A percentile compares a stretch with the other conserved stretches of the same genome.
phyloP scores from a whole-genome alignment of 169 alveolate species.

The Plasmodium cynomolgi region DNA sequence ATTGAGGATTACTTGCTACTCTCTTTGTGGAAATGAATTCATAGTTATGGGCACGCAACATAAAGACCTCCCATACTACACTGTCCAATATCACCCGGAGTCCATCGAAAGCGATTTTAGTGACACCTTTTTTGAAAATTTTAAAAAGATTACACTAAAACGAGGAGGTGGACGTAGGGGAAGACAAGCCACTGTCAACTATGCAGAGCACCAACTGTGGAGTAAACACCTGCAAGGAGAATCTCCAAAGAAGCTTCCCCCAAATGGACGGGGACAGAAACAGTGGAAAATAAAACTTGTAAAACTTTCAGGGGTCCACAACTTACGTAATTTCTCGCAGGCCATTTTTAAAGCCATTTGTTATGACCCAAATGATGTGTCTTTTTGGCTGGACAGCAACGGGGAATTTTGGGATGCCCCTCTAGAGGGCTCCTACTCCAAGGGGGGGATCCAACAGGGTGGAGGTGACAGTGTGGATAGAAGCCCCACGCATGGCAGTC shows the following conservation, averaged over 20 bases:
- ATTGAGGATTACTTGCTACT: constrained; percentile 33
- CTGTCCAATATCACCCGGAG: constrained; percentile 83
- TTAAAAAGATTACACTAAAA: constrained; percentile 29
- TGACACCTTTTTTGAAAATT: constrained; percentile 22
- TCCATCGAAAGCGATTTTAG: constrained; percentile 78
- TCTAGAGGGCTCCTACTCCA: background rate
- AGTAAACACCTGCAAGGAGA: background rate
- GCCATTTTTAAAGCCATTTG: constrained; percentile 22
- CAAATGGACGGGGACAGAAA: background rate
- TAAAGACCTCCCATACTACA: constrained; percentile 69
- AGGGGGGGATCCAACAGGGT: background rate
- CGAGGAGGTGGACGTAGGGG: background rate
- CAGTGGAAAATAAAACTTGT: constrained; percentile 18
- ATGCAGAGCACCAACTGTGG: background rate
- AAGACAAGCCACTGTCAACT: background rate
- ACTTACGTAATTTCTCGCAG: constrained; percentile 4
- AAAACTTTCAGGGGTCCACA: constrained; percentile 5
- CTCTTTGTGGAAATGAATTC: constrained; percentile 19
- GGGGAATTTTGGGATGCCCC: background rate
- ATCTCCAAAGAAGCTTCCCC: background rate
- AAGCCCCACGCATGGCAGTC: background rate
- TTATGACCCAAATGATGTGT: constrained; percentile 5
- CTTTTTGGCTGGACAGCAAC: constrained; percentile 60
- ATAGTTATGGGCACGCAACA: constrained; percentile 80
- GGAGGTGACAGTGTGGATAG: background rate